Base-by-base conservation (phyloP, 2,329 filamentous ascomycete species). In the Fusarium praegraminearum region DNA sequence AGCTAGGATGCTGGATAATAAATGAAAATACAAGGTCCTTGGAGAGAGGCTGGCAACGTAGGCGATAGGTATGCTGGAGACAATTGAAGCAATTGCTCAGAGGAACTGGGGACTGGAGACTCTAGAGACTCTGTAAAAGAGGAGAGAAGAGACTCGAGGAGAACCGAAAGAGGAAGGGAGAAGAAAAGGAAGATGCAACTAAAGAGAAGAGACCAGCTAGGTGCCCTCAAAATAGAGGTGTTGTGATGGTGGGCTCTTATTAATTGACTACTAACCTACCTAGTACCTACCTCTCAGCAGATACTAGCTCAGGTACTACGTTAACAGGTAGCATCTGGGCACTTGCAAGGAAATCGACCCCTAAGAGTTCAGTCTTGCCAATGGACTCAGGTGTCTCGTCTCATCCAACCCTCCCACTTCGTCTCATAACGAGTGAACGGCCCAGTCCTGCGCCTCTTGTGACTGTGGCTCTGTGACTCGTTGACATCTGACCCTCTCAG, bases 391-490 rank as follows among this genome's bases (percentile, higher is more conserved):
- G 57, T 44, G 54, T 56, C 44, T 62, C 57, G 63, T 65, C 67
- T 61, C 51, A 70, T 58, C 67, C 67, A 68, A 44, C 47, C 54
- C 40, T 68, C 38, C 54, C 50, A 43, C 13, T 55, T 53, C 41
- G 62, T 67, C 67, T 70, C 66, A 67, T 62, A 58, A 20, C 66
- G 35, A 70, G 61, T 30, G 54, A 53, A 65, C 26, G 26, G 36
- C 57, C 57, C 41, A 47, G 45, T 57, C 57, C 60, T 57, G 46
- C 55, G 57, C 49, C 64, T 70, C 67, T 71, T 70, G 67, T 70
- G 63, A 70, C 63, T 71, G 63, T 71, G 58, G 54, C 51, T 70
- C 59, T 71, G 67, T 68, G 67, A 70, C 67, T 70, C 55, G 67
- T 57, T 50, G 64, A 61, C 67, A 71, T 71, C 63, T 71, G 67